A percentile compares a stretch with the other conserved stretches of the same genome.
Evolutionary conservation across 257 asterid genomes (phyloP).

Genomic region (Solanum bukasovii): DNA sequence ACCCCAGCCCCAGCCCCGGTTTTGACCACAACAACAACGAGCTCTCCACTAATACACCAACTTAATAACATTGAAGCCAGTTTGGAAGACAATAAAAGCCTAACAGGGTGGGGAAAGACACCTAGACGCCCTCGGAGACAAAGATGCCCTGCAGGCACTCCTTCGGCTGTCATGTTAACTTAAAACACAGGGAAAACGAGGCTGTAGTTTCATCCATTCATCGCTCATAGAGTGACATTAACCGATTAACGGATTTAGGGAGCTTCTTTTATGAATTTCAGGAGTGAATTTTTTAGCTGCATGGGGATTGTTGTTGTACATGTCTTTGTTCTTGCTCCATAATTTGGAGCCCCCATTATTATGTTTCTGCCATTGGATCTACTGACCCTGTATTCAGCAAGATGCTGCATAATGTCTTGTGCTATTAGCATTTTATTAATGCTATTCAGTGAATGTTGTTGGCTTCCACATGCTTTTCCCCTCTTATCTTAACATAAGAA

Average conservation of each 20-base stretch:
- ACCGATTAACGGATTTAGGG: constrained; percentile 7
- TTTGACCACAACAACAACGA: constrained; percentile 18
- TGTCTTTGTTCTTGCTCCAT: constrained; percentile 37
- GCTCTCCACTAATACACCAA: constrained; percentile 37
- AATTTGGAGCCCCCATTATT: constrained; percentile 11
- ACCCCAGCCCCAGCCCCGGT: constrained; percentile 15
- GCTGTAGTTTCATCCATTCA: constrained; percentile 7
- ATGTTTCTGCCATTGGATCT: constrained; percentile 6
- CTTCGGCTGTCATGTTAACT: constrained; percentile 41
- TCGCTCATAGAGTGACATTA: constrained; percentile 26
- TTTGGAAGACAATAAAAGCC: constrained; percentile 69
- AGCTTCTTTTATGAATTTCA: constrained; percentile 18
- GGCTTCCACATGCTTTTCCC: neutral
- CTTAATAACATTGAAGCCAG: constrained; percentile 39
- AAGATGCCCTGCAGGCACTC: constrained; percentile 66
- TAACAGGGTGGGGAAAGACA: constrained; percentile 98
- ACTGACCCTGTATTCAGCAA: constrained; percentile 24
- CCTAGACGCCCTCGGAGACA: constrained; percentile 98
- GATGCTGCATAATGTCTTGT: constrained; percentile 31
- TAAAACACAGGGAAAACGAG: constrained; percentile 22
- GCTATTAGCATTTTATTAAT: constrained; percentile 13
- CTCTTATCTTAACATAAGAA: neutral
- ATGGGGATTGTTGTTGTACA: constrained; percentile 49
- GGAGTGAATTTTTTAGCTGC: constrained; percentile 20
- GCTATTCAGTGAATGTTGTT: neutral